Evolutionary conservation across 345 rosid species (phyloP).

Genomic region (Syzygium jambos): DNA sequence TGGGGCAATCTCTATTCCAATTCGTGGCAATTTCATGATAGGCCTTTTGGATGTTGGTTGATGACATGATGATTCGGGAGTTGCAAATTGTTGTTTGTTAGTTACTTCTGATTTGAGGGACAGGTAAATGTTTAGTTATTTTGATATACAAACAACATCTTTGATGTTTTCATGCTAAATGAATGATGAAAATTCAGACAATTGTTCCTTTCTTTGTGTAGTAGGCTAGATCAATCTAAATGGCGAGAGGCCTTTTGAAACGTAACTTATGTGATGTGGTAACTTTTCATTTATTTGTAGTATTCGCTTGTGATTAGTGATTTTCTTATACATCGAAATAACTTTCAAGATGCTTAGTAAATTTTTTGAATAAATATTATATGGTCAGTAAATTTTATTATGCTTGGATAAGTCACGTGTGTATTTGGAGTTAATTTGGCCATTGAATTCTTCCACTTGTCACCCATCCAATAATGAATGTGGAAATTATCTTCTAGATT

Average conservation of each 20-base stretch:
- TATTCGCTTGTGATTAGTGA: background rate
- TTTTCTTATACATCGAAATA: background rate
- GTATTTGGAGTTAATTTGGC: background rate
- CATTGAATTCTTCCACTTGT: background rate
- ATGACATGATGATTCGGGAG: too few relatives aligned
- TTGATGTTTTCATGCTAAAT: too few relatives aligned
- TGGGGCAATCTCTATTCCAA: too few relatives aligned
- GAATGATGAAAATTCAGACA: too few relatives aligned
- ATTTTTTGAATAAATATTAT: rapidly evolving
- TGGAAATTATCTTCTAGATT: background rate
- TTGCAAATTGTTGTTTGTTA: too few relatives aligned
- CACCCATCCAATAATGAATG: background rate
- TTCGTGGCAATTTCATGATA: too few relatives aligned
- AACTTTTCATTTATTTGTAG: background rate
- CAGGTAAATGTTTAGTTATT: too few relatives aligned
- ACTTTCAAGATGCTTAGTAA: background rate
- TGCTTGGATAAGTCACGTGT: background rate
- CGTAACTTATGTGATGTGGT: background rate
- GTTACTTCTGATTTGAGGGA: too few relatives aligned
- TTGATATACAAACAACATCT: too few relatives aligned
- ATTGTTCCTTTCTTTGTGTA: background rate
- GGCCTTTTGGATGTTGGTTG: too few relatives aligned
- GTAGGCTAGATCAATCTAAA: background rate
- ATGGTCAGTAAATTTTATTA: background rate
- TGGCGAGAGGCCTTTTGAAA: background rate